These are phyloP conservation scores for Rhizopus stolonifer DNA, from an alignment of 371 early-diverging fungal genomes.

Conservation along the genomic window DNA sequence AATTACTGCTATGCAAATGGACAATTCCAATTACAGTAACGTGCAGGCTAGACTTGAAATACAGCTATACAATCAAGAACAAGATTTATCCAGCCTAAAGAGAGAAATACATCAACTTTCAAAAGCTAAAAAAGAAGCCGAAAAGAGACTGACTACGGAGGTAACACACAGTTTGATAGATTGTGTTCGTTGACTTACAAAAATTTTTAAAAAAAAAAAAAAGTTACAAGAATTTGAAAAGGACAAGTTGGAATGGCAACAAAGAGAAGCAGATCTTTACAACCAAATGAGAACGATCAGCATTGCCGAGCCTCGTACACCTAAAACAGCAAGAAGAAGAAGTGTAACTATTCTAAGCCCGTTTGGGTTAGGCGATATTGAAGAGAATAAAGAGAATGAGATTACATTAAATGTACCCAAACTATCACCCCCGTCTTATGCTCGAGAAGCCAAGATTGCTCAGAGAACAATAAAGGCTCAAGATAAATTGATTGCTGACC, in stretches of 20 bases:
- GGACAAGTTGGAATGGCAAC: slow-evolving; percentile 45
- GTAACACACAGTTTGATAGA: slow-evolving; percentile 10
- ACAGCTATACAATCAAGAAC: slow-evolving; percentile 48
- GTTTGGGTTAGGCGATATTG: slow-evolving; percentile 35
- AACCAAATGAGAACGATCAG: slow-evolving; percentile 44
- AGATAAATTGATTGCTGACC: slow-evolving; percentile 43
- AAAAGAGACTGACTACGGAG: slow-evolving; percentile 39
- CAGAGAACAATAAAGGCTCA: slow-evolving; percentile 55
- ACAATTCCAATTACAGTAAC: slow-evolving; percentile 40
- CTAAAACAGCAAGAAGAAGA: slow-evolving; percentile 44
- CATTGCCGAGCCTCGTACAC: slow-evolving; percentile 39
- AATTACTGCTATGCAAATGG: slow-evolving; percentile 40
- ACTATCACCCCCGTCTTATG: slow-evolving; percentile 41
- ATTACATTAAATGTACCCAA: slow-evolving; percentile 23
- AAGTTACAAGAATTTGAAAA: slow-evolving; percentile 47
- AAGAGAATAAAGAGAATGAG: slow-evolving; percentile 13
- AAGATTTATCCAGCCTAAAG: slow-evolving; percentile 31
- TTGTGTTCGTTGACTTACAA: not conserved
- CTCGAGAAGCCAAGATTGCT: slow-evolving; percentile 52
- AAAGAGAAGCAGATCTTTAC: slow-evolving; percentile 48
- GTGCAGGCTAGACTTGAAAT: slow-evolving; percentile 50
- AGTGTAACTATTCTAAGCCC: slow-evolving; percentile 42
- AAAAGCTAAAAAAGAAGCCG: slow-evolving; percentile 41
- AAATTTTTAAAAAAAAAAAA: slow-evolving; percentile 3
- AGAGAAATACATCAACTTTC: slow-evolving; percentile 43